These are phyloP conservation scores for Rhodosporidiobolus odoratus DNA, from an alignment of 768 basidiomycete genomes.

Conservation along the genomic window DNA sequence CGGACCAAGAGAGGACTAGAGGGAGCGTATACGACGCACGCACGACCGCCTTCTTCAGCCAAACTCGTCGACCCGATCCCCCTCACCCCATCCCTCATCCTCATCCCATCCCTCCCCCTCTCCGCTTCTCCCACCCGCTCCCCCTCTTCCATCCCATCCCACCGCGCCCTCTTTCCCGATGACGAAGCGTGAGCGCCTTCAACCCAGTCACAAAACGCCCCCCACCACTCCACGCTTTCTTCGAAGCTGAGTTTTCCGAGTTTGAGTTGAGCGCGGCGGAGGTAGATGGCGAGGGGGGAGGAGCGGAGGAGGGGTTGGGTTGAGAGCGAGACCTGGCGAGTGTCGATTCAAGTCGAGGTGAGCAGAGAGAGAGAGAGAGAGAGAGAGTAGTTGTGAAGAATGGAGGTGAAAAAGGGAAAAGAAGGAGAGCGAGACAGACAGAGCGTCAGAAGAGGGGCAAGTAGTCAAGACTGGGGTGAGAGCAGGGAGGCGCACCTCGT, in stretches of 20 bases:
- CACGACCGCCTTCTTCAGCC: too few relatives aligned
- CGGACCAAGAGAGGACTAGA: too few relatives aligned
- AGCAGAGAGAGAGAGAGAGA: neutral
- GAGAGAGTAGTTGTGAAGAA: neutral
- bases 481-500: constrained; percentile 14
- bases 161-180: neutral
- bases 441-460: too few relatives aligned
- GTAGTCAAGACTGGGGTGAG: too few relatives aligned
- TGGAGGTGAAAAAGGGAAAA: neutral
- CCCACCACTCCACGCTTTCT: constrained; percentile 6
- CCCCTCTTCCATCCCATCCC: neutral
- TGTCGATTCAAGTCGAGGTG: neutral
- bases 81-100: too few relatives aligned
- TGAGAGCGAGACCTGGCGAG: neutral
- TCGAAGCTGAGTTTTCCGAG: constrained; percentile 9
- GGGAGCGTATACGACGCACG: too few relatives aligned
- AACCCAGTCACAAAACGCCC: neutral
- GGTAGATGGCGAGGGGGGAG: constrained; percentile 21
- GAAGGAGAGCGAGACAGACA: neutral
- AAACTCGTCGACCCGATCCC: too few relatives aligned
- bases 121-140: neutral
- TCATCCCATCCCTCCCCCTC: too few relatives aligned
- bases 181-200: neutral
- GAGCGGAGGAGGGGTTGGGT: constrained; percentile 16
- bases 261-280: constrained; percentile 6